These are phyloP conservation scores for Breviolum minutum DNA, from an alignment of 73 alveolate species.

Conservation along the genomic window DNA sequence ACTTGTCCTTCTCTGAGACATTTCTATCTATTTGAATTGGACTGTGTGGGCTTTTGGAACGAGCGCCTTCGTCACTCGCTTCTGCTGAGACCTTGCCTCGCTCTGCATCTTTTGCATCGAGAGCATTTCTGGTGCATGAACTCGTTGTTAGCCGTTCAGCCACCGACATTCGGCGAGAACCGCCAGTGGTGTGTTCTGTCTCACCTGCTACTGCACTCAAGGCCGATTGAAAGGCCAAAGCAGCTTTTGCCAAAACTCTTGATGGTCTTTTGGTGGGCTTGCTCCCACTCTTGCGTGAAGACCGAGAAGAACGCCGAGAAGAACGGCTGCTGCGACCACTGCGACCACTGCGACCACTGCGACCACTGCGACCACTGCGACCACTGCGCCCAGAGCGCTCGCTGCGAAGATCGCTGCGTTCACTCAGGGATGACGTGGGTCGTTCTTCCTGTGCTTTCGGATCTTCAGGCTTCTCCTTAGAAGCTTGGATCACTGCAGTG, in stretches of 20 bases:
- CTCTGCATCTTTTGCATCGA: conserved; percentile 19
- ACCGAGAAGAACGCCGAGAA: background rate
- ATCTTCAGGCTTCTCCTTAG: background rate
- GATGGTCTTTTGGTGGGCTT: background rate
- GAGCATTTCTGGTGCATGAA: conserved; percentile 15
- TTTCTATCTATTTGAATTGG: too few species aligned
- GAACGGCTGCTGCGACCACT: background rate
- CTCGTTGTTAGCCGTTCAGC: conserved; percentile 65
- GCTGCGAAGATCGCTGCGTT: background rate
- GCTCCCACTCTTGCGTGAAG: background rate
- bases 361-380: background rate
- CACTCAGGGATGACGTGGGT: conserved; percentile 10
- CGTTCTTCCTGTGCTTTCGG: conserved; percentile 23
- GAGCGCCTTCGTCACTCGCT: too few species aligned
- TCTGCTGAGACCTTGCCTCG: background rate
- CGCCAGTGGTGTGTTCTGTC: conserved; percentile 37
- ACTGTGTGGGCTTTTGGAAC: too few species aligned
- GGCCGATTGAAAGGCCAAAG: conserved; percentile 69
- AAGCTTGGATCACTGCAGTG: conserved; percentile 56
- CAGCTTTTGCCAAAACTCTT: conserved; percentile 18
- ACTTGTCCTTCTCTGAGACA: too few species aligned
- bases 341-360: background rate
- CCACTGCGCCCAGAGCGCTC: conserved; percentile 9
- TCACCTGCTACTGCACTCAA: conserved; percentile 69
- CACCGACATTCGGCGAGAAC: conserved; percentile 47